Conservation (phyloP, 768 basidiomycete species). For the Leccinum boreale region DNA sequence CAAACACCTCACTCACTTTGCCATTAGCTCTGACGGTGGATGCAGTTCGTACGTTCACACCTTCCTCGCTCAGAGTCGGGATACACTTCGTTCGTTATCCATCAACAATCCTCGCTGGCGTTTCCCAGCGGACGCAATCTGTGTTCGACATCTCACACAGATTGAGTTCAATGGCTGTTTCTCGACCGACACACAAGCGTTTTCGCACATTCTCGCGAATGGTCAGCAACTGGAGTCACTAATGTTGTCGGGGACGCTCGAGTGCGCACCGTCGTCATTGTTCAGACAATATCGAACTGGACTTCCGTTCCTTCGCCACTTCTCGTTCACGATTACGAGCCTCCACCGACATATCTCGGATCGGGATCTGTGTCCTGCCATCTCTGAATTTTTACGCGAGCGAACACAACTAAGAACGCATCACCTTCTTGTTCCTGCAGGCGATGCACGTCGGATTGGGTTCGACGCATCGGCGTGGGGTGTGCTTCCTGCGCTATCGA, state of each 20-base stretch:
- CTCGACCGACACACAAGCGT: slow-evolving; percentile 45
- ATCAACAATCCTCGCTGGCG: slow-evolving; percentile 55
- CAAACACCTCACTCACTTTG: slow-evolving; percentile 57
- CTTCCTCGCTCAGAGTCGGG: slow-evolving; percentile 51
- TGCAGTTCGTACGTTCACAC: slow-evolving; percentile 37
- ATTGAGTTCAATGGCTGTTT: slow-evolving; percentile 61
- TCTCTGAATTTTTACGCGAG: slow-evolving; percentile 63
- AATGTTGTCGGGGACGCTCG: slow-evolving; percentile 51
- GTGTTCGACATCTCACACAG: slow-evolving; percentile 61
- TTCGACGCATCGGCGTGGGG: slow-evolving; percentile 74
- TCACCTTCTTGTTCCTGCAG: slow-evolving; percentile 42
- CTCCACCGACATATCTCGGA: slow-evolving; percentile 48
- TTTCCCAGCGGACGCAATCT: slow-evolving; percentile 53
- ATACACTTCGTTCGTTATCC: slow-evolving; percentile 50
- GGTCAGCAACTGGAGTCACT: slow-evolving; percentile 68
- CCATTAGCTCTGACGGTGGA: slow-evolving; percentile 49
- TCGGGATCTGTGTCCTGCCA: slow-evolving; percentile 64
- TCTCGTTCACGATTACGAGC: slow-evolving; percentile 50
- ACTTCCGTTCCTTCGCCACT: slow-evolving; percentile 65
- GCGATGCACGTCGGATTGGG: slow-evolving; percentile 52
- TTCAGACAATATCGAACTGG: slow-evolving; percentile 44
- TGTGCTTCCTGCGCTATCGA: slow-evolving; percentile 55
- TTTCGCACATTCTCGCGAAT: slow-evolving; percentile 59
- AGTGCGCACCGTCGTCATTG: slow-evolving; percentile 47
- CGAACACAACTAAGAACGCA: slow-evolving; percentile 51